phyloP scores from a whole-genome alignment of 768 basidiomycete genomes.

The Russula brevipes region DNA sequence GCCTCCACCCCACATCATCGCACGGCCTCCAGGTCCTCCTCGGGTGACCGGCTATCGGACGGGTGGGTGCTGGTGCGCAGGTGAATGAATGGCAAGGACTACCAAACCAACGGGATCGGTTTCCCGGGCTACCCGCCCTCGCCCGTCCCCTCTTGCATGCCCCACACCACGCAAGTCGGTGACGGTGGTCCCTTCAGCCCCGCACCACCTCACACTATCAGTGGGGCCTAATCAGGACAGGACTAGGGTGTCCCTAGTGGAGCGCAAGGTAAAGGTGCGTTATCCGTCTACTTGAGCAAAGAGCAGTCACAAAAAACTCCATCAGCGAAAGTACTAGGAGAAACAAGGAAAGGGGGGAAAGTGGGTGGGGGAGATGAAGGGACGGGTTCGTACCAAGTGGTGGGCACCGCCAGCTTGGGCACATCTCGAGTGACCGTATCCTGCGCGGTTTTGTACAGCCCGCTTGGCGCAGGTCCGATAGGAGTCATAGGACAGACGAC shows the following conservation, averaged over 20 bases:
- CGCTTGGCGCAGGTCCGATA: slow-evolving; percentile 12
- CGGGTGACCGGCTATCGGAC: neutral
- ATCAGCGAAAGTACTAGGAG: neutral
- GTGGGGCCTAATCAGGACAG: neutral
- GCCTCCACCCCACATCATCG: neutral
- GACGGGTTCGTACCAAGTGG: slow-evolving; percentile 1
- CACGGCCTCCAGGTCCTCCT: neutral
- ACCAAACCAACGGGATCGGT: neutral
- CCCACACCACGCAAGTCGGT: neutral
- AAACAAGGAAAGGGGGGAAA: neutral
- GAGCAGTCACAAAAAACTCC: neutral
- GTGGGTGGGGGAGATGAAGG: neutral
- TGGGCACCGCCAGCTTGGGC: slow-evolving; percentile 12
- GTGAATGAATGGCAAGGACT: neutral
- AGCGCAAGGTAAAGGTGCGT: neutral
- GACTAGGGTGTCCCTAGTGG: neutral
- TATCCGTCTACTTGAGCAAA: neutral
- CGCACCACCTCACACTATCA: neutral
- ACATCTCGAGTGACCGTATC: slow-evolving; percentile 13
- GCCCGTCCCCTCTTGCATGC: neutral
- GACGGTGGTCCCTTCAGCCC: neutral
- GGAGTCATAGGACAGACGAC: slow-evolving; percentile 1
- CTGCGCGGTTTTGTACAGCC: slow-evolving; percentile 18
- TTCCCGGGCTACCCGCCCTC: neutral
- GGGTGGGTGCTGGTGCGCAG: neutral